Evolutionary conservation across 2,329 filamentous ascomycete species (phyloP).

Genomic region (Aspergillus luchuensis): DNA sequence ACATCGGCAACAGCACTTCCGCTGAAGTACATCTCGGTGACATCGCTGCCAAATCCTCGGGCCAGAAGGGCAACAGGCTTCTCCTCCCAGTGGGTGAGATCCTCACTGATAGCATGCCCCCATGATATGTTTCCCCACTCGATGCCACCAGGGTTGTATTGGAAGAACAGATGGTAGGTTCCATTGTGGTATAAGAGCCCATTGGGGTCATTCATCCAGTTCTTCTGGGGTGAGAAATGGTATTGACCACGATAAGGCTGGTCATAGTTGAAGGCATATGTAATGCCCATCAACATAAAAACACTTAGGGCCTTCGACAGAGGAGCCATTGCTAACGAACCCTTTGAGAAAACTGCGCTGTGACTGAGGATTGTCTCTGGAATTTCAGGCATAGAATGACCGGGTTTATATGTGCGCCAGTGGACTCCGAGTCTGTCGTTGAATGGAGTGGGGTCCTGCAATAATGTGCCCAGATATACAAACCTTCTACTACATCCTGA

Average conservation of each 20-base stretch:
- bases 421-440: neutral
- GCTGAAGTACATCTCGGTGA: slow-evolving; percentile 52
- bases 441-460: neutral
- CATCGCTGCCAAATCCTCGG: slow-evolving; percentile 46
- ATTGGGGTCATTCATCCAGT: slow-evolving; percentile 22
- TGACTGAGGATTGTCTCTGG: neutral
- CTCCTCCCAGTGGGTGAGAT: slow-evolving; percentile 34
- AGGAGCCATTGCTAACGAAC: neutral
- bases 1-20: slow-evolving; percentile 62
- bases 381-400: neutral
- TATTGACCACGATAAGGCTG: slow-evolving; percentile 13
- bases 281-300: neutral
- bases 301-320: neutral
- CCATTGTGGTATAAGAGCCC: slow-evolving; percentile 13
- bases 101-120: slow-evolving; percentile 56
- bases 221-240: slow-evolving; percentile 11
- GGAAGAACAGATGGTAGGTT: slow-evolving; percentile 56
- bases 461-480: neutral
- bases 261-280: neutral
- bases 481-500: neutral
- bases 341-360: neutral
- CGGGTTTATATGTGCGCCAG: neutral
- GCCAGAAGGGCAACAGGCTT: slow-evolving; percentile 37
- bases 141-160: slow-evolving; percentile 48
- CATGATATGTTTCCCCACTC: slow-evolving; percentile 49